Conservation (phyloP, 768 basidiomycete species). For the Saitozyma podzolica region DNA sequence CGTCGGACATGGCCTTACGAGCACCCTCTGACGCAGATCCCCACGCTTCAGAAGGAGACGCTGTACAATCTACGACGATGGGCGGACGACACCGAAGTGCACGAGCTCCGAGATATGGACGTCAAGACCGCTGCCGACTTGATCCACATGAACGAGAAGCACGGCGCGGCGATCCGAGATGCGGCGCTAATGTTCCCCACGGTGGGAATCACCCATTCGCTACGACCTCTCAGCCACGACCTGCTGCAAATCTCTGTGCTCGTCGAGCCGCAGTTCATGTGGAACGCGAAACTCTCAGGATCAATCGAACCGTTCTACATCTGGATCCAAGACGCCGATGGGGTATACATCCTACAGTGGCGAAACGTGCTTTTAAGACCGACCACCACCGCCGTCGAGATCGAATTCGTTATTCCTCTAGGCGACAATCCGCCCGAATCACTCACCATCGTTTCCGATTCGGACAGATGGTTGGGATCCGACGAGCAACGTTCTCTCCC, state of each 20-base stretch:
- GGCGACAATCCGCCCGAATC: constrained; percentile 62
- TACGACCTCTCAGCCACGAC: constrained; percentile 81
- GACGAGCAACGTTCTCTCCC: constrained; percentile 70
- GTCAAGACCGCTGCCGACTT: constrained; percentile 73
- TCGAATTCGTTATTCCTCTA: constrained; percentile 80
- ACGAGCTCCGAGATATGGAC: constrained; percentile 68
- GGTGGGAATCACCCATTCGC: constrained; percentile 63
- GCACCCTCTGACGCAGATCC: constrained; percentile 77
- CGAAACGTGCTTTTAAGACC: constrained; percentile 71
- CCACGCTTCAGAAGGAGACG: constrained; percentile 72
- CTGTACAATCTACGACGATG: constrained; percentile 74
- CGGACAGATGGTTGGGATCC: constrained; percentile 90
- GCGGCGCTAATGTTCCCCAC: constrained; percentile 85
- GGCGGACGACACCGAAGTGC: constrained; percentile 75
- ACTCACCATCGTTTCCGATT: constrained; percentile 74
- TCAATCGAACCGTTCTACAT: constrained; percentile 85
- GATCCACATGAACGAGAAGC: constrained; percentile 78
- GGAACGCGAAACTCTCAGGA: constrained; percentile 68
- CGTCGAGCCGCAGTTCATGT: constrained; percentile 70
- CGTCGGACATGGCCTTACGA: constrained; percentile 93
- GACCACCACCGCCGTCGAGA: constrained; percentile 61
- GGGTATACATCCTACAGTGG: constrained; percentile 78
- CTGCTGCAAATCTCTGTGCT: constrained; percentile 73
- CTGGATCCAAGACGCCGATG: constrained; percentile 87
- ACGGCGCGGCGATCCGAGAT: constrained; percentile 73